Percentiles rank a stretch among this genome's conserved stretches.
Evolutionary conservation across 225 moss, liverwort and hornwort genomes (phyloP).

Genomic region (Ulota crispa): DNA sequence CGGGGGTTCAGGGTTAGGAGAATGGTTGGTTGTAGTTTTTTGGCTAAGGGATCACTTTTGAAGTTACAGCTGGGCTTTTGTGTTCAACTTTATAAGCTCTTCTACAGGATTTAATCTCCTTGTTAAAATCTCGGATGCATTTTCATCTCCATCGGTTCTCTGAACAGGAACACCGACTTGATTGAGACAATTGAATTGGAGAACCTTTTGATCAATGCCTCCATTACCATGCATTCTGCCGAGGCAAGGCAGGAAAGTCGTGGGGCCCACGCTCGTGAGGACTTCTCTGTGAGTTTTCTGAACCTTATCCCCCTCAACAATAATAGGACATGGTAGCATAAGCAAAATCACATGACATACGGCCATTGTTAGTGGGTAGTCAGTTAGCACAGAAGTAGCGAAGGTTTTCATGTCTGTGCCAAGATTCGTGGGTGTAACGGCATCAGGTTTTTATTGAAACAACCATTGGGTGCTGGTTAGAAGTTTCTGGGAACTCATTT

Average conservation of each 20-base stretch:
- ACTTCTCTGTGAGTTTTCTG: conserved; percentile 58
- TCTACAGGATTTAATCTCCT: not conserved
- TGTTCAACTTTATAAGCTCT: not conserved
- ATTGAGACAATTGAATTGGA: conserved; percentile 87
- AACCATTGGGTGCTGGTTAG: not conserved
- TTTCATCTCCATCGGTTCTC: not conserved
- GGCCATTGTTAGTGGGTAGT: not conserved
- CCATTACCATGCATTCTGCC: conserved; percentile 93
- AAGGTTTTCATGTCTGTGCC: not conserved
- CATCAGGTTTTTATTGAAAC: not conserved
- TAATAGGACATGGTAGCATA: not conserved
- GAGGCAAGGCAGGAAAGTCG: conserved; percentile 92
- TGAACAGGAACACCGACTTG: conserved; percentile 83
- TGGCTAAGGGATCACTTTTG: not conserved
- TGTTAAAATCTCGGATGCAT: not conserved
- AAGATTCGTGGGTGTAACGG: not conserved
- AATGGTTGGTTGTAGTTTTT: not conserved
- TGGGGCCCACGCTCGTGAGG: conserved; percentile 92
- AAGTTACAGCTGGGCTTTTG: not conserved
- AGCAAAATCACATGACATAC: not conserved
- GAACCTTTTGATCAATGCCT: conserved; percentile 92
- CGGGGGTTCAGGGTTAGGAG: not conserved
- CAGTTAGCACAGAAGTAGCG: not conserved
- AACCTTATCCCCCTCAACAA: not conserved
- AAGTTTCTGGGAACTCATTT: not conserved